phyloP scores from a whole-genome alignment of 768 basidiomycete genomes.

The Brasilioporus rufonigricans region DNA sequence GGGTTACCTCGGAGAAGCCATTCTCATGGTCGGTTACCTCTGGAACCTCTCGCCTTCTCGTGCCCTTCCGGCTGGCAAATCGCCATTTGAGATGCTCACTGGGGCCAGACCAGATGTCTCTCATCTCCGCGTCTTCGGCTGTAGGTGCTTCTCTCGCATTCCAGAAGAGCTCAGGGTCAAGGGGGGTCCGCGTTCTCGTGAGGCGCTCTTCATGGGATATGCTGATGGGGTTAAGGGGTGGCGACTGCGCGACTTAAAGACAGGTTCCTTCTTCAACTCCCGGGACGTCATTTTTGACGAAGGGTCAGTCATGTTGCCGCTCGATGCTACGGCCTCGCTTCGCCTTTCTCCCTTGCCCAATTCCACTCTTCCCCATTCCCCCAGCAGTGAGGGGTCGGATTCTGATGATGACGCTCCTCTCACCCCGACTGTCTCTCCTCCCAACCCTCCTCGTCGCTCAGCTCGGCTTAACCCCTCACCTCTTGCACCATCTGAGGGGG shows the following conservation, averaged over 20 bases:
- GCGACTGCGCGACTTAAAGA: fast-evolving
- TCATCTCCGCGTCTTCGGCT: not conserved
- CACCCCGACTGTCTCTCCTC: too few species aligned
- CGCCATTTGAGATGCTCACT: not conserved
- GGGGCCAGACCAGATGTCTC: not conserved
- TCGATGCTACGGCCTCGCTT: too few species aligned
- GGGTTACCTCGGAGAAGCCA: not conserved
- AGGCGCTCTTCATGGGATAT: not conserved
- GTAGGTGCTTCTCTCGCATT: not conserved
- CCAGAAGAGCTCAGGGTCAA: not conserved
- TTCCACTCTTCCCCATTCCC: too few species aligned
- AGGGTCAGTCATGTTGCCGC: too few species aligned
- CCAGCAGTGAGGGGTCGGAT: too few species aligned
- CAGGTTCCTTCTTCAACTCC: not conserved
- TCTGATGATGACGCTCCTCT: too few species aligned
- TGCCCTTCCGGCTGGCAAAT: not conserved
- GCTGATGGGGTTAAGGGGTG: not conserved
- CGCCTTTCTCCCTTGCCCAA: too few species aligned
- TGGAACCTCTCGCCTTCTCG: not conserved
- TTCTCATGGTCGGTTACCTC: not conserved
- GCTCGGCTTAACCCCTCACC: too few species aligned
- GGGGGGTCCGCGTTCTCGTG: not conserved
- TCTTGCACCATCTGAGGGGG: too few species aligned
- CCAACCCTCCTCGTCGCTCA: too few species aligned
- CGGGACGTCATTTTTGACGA: not conserved